Evolutionary conservation across 805 yeast genomes (phyloP).

Genomic region (Torulaspora indica): DNA sequence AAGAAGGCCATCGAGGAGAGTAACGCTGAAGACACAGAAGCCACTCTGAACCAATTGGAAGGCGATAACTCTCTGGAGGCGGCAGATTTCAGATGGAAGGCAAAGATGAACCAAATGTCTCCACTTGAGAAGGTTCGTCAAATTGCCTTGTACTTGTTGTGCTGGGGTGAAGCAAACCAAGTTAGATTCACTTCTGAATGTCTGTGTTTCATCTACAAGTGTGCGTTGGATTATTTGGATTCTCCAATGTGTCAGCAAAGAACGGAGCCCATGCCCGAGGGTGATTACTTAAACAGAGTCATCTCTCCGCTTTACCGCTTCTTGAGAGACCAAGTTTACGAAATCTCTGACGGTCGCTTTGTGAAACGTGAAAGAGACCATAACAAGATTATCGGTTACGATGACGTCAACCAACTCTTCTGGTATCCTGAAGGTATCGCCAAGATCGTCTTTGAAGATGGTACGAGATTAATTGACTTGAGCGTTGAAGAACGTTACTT

Average conservation of each 20-base stretch:
- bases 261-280: conserved; percentile 74
- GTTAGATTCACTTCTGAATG: conserved; percentile 90
- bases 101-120: conserved; percentile 63
- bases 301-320: conserved; percentile 85
- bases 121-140: conserved; percentile 82
- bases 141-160: conserved; percentile 63
- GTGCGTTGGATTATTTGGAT: conserved; percentile 83
- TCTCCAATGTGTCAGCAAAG: conserved; percentile 91
- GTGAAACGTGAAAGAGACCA: conserved; percentile 84
- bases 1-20: conserved; percentile 69
- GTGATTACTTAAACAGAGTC: conserved; percentile 86
- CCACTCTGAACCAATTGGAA: conserved; percentile 58
- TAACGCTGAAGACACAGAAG: conserved; percentile 59
- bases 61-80: conserved; percentile 85
- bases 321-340: conserved; percentile 77
- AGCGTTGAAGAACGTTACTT: conserved; percentile 86
- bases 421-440: conserved; percentile 99
- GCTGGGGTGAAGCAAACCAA: conserved; percentile 92
- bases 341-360: conserved; percentile 73
- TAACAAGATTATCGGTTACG: conserved; percentile 81
- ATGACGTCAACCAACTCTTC: conserved; percentile 96
- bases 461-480: conserved; percentile 83
- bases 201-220: conserved; percentile 90
- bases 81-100: conserved; percentile 77
- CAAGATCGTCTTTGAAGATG: conserved; percentile 86